phyloP scores from a whole-genome alignment of 2,329 filamentous ascomycete genomes.

The Sclerotinia borealis region DNA sequence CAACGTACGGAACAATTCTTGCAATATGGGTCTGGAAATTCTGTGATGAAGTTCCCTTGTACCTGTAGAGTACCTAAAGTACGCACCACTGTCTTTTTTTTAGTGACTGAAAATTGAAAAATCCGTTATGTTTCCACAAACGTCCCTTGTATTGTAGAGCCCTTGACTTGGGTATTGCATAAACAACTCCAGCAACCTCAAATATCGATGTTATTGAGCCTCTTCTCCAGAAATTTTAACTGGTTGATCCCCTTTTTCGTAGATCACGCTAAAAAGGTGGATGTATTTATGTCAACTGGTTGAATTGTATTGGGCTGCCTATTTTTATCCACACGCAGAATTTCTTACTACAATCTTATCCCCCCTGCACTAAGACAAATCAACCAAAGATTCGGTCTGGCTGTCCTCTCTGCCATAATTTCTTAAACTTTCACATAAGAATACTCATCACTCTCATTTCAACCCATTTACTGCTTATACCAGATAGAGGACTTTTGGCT shows the following conservation, averaged over 20 bases:
- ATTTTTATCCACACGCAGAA: slow-evolving; percentile 2
- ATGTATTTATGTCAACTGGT: background rate
- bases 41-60: background rate
- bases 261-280: background rate
- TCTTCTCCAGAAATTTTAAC: background rate
- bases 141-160: background rate
- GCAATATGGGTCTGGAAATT: background rate
- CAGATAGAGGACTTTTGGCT: background rate
- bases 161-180: no score
- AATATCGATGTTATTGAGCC: background rate
- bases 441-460: background rate
- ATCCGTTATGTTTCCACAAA: background rate
- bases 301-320: background rate
- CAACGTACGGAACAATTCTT: background rate
- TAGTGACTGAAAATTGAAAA: background rate
- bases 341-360: slow-evolving; percentile 1
- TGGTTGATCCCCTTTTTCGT: slow-evolving; percentile 1
- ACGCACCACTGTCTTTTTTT: background rate
- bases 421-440: background rate
- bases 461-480: background rate
- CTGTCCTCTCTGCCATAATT: slow-evolving; percentile 2
- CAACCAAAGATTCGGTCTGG: slow-evolving; percentile 6
- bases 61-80: no score
- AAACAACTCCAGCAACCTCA: background rate
- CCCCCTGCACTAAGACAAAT: background rate